Base-by-base conservation (phyloP, 345 rosid species). In the Luvunga scandens region DNA sequence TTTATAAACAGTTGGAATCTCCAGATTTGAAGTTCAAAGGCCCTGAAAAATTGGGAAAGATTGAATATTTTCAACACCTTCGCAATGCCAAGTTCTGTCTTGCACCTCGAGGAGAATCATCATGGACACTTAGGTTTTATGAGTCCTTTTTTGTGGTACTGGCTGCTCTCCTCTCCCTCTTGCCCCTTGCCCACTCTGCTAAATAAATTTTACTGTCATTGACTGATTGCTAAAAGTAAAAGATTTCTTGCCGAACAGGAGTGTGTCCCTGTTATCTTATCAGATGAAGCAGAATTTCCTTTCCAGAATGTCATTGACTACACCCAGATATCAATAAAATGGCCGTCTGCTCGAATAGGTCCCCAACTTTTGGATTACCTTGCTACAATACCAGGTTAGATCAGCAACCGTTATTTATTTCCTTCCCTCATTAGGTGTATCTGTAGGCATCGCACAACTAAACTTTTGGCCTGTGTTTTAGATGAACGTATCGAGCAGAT, bases 51-150 rank as follows among this genome's bases (percentile, higher is more conserved):
- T 82, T 91, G 42, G 95, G 92, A 80, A 91, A 89, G 83, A 74
- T 86, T 13, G 98, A 93, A 65, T 96, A 96, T 79, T 96, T 96
- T 86, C 90, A 92, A 79, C 98, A 96, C 86, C 85, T 96, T 57
- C 89, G 91, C 75, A 88, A 91, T 76, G 94, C 99, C 53, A 96
- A 91, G 86, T 96, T 96, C 85, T 96, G 99, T 84, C 94, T 94
- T 28, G 97, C 98, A 71, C 99, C 99, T 36, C 92, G 98, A 22
- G 98, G 99, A 69, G 98, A 94, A 79, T 96, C 99, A 82, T 96
- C 98, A 21, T 94, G 99, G 99, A 94, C 99, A 2, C 98, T 94
- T 83, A 90, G 99, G 74, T 94, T 96, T 80, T 96, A 94, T 4
- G 98, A 96, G 82, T 91, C 98, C 1, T 96, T 86, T 81, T 94